Conservation (phyloP, 352 stramenopile genomes). For the Phytophthora sp. region DNA sequence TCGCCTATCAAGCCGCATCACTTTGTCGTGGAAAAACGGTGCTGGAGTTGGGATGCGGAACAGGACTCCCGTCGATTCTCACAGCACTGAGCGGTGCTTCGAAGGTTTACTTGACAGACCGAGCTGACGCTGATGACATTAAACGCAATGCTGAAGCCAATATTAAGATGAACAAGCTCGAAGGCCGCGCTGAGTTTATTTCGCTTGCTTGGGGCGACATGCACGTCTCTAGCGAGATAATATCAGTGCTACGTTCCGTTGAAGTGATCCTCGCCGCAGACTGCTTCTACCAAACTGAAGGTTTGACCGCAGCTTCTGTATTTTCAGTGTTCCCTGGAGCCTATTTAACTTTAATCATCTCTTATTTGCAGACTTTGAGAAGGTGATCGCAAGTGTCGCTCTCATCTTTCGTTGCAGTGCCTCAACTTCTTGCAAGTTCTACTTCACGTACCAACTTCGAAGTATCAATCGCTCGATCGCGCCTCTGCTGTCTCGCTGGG, state of each 20-base stretch:
- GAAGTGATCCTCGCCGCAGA: conserved; percentile 66
- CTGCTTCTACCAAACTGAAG: conserved; percentile 76
- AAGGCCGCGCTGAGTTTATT: conserved; percentile 40
- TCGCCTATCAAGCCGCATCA: conserved; percentile 36
- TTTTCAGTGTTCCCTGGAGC: no score
- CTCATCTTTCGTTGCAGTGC: conserved; percentile 60
- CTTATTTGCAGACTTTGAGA: conserved; percentile 64
- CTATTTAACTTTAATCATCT: neutral
- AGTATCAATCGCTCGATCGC: conserved; percentile 70
- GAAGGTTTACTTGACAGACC: conserved; percentile 63
- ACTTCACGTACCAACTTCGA: conserved; percentile 72
- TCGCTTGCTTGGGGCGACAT: conserved; percentile 59
- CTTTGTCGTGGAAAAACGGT: conserved; percentile 50
- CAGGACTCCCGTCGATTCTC: conserved; percentile 67
- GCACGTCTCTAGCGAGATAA: conserved; percentile 28
- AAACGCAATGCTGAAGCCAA: conserved; percentile 59
- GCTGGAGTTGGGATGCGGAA: conserved; percentile 73
- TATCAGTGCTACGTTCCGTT: conserved; percentile 38
- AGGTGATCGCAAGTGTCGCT: conserved; percentile 68
- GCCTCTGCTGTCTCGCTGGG: conserved; percentile 56
- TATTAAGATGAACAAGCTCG: conserved; percentile 53
- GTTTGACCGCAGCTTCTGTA: conserved; percentile 29
- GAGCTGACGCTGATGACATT: conserved; percentile 50
- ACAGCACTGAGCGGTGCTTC: conserved; percentile 43
- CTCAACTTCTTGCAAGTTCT: conserved; percentile 39